Conservation (phyloP, 164 flowering plant genomes). For the Brasenia schreberi region DNA sequence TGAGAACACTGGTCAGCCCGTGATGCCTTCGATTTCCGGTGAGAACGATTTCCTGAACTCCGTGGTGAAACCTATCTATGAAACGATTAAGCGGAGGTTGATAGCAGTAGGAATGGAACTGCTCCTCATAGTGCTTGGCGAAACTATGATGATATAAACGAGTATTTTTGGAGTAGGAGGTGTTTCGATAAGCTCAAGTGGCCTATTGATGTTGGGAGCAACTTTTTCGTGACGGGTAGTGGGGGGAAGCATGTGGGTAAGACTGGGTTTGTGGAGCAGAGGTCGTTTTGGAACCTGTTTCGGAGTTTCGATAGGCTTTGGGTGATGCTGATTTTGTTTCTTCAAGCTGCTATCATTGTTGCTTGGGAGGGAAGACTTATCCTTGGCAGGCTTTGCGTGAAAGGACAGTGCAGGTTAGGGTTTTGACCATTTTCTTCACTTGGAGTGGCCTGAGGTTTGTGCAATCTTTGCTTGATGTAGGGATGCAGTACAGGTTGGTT, state of each 20-base stretch:
- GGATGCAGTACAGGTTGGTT: slow-evolving; percentile 87
- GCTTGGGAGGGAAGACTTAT: slow-evolving; percentile 39
- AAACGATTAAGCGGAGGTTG: slow-evolving; percentile 46
- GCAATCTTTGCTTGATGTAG: slow-evolving; percentile 80
- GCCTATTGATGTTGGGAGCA: slow-evolving; percentile 49
- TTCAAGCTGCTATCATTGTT: slow-evolving; percentile 73
- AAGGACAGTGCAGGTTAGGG: slow-evolving; percentile 52
- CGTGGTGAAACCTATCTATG: slow-evolving; percentile 57
- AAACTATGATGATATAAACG: slow-evolving; percentile 92
- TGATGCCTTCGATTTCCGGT: slow-evolving; percentile 29
- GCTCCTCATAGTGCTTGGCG: slow-evolving; percentile 92
- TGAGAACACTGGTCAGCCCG: slow-evolving; percentile 32
- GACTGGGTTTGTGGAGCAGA: slow-evolving; percentile 89
- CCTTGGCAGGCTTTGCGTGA: slow-evolving; percentile 71
- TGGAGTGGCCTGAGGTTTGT: slow-evolving; percentile 72
- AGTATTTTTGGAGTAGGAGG: slow-evolving; percentile 78
- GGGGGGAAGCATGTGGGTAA: slow-evolving; percentile 45
- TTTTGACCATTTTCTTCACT: slow-evolving; percentile 65
- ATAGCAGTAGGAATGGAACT: slow-evolving; percentile 56
- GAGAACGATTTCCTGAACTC: slow-evolving; percentile 41
- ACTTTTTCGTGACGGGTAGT: slow-evolving; percentile 27
- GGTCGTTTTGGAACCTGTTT: slow-evolving; percentile 87
- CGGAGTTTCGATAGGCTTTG: slow-evolving; percentile 88
- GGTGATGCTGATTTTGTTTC: slow-evolving; percentile 56
- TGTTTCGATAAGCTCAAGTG: slow-evolving; percentile 55